A percentile compares a stretch with the other conserved stretches of the same genome.
Conservation (phyloP, 768 basidiomycete genomes). For the Lyophyllum decastes region DNA sequence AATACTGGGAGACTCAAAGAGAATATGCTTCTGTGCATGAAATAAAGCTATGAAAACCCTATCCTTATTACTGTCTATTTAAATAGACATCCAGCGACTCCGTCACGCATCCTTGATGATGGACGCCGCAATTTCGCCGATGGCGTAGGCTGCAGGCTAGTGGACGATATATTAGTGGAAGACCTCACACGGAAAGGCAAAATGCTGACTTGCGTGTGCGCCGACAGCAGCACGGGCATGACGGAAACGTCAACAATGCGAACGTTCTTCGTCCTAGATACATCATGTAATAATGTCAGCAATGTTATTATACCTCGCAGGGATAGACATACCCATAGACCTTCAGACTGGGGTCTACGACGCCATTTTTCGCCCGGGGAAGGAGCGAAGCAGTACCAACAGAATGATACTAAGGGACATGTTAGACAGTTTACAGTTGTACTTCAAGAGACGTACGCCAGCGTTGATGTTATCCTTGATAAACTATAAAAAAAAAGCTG, state of each 20-base stretch:
- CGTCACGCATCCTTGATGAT: conserved; percentile 14
- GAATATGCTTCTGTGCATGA: not conserved
- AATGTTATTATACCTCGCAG: too few species aligned
- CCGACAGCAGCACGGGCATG: conserved; percentile 38
- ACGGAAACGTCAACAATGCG: conserved; percentile 49
- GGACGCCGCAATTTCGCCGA: conserved; percentile 24
- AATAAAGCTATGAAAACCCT: not conserved
- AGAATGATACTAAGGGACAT: conserved; percentile 28
- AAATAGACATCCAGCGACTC: not conserved
- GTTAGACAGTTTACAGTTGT: not conserved
- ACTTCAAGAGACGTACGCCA: conserved; percentile 19
- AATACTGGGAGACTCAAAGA: not conserved
- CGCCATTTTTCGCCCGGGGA: conserved; percentile 27
- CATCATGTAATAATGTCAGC: conserved; percentile 10
- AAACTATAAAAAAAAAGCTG: conserved; percentile 12
- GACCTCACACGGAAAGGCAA: not conserved
- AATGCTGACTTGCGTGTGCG: conserved; percentile 31
- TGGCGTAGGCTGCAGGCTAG: conserved; percentile 24
- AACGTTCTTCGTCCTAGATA: conserved; percentile 43
- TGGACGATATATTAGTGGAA: not conserved
- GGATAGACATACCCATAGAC: conserved; percentile 21
- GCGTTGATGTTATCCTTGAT: conserved; percentile 23
- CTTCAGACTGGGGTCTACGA: conserved; percentile 22
- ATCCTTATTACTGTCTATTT: not conserved
- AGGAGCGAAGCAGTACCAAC: conserved; percentile 41